phyloP scores from a whole-genome alignment of 2,329 filamentous ascomycete genomes.

The Penicillium decumbens region DNA sequence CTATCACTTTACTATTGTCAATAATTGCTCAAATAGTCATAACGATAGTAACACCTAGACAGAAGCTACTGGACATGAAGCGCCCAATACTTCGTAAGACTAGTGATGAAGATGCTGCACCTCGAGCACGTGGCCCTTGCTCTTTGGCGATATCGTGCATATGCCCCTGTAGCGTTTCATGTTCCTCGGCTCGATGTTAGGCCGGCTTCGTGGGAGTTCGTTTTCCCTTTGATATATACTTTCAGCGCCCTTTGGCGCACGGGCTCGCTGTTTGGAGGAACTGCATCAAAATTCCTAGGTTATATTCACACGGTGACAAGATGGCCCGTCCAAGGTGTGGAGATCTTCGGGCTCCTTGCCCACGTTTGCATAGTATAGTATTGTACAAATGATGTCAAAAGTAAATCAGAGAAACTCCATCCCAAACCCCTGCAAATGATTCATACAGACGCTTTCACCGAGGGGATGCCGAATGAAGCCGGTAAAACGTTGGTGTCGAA shows the following conservation, averaged over 20 bases:
- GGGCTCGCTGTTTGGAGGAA: neutral
- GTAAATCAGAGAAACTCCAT: constrained; percentile 19
- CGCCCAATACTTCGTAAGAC: neutral
- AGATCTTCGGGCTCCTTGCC: constrained; percentile 7
- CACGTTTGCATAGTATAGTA: constrained; percentile 17
- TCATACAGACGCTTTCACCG: constrained; percentile 18
- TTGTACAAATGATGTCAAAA: constrained; percentile 19
- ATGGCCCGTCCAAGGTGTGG: neutral
- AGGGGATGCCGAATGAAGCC: constrained; percentile 4
- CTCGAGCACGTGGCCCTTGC: neutral
- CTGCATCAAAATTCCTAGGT: neutral
- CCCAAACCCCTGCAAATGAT: constrained; percentile 22
- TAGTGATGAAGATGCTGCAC: neutral
- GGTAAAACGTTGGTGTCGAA: constrained; percentile 3
- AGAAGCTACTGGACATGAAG: neutral
- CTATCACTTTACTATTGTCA: neutral
- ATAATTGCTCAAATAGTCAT: neutral
- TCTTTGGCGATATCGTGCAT: neutral
- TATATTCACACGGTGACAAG: constrained; percentile 4
- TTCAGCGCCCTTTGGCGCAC: neutral
- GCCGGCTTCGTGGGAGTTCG: neutral
- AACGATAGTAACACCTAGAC: neutral
- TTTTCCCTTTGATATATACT: neutral
- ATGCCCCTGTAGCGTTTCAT: neutral
- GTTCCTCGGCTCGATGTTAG: neutral